phyloP scores from a whole-genome alignment of 495 filamentous ascomycete genomes.

The Penicillium diatomitis region DNA sequence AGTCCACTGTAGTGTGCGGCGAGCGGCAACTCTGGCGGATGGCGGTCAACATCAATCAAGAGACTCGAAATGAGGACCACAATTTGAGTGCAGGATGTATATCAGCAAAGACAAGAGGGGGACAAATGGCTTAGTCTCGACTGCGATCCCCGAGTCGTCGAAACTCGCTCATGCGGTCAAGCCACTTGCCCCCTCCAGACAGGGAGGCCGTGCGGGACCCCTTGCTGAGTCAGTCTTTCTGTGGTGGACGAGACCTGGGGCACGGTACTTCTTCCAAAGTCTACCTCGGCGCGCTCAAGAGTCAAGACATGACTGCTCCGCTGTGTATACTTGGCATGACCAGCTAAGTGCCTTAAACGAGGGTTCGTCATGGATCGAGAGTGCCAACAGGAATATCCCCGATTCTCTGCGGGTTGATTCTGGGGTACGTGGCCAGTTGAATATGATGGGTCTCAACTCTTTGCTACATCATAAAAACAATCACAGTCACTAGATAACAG shows the following conservation, averaged over 20 bases:
- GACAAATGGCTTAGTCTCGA: background rate
- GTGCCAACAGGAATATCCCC: no score
- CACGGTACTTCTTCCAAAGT: background rate
- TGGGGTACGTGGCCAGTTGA: no score
- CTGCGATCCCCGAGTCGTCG: conserved; percentile 13
- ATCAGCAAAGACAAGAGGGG: conserved; percentile 3
- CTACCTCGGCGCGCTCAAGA: no score
- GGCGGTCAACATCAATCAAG: background rate
- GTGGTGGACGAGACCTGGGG: background rate
- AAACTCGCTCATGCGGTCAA: conserved; percentile 25
- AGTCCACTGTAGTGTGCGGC: conserved; percentile 12
- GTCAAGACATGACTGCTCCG: no score
- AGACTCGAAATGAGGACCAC: background rate
- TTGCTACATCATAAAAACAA: no score
- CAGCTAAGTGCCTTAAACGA: no score
- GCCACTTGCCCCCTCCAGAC: conserved; percentile 22
- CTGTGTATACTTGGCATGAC: no score
- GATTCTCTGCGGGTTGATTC: no score
- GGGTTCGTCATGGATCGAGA: no score
- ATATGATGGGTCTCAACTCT: no score
- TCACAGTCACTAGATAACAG: no score
- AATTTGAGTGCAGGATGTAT: background rate
- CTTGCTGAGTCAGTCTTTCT: conserved; percentile 23
- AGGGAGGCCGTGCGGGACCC: conserved; percentile 13
- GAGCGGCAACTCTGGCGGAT: background rate